Evolutionary conservation across 768 basidiomycete species (phyloP).

Genomic region (Leccinum broughii): DNA sequence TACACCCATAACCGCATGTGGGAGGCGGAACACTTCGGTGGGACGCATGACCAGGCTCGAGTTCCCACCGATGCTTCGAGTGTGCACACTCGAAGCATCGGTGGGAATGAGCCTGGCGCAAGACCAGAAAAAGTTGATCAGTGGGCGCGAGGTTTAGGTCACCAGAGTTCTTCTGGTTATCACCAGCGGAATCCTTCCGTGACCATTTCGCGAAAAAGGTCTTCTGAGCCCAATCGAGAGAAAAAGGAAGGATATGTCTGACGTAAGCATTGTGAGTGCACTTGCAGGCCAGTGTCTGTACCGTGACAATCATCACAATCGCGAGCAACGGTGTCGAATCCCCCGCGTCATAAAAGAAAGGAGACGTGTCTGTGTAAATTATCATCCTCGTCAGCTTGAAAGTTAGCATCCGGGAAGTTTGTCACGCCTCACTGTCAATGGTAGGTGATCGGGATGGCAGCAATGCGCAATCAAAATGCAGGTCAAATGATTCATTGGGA

Average conservation of each 20-base stretch:
- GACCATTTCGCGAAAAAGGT: not conserved
- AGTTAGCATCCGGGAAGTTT: not conserved
- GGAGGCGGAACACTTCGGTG: conserved; percentile 1
- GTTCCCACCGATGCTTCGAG: too few relatives aligned
- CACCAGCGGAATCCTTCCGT: conserved; percentile 9
- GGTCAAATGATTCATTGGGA: not conserved
- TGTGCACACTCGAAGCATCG: too few relatives aligned
- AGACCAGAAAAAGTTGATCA: not conserved
- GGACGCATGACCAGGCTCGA: conserved; percentile 1
- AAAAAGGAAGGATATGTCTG: not conserved
- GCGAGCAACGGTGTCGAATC: not conserved
- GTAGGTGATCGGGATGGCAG: not conserved
- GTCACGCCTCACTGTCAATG: not conserved
- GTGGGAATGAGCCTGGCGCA: too few relatives aligned
- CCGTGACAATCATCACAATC: not conserved
- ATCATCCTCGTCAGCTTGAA: not conserved
- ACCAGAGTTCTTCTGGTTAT: conserved; percentile 4
- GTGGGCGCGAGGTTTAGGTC: too few relatives aligned
- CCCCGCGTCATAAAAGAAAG: not conserved
- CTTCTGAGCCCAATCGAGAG: not conserved
- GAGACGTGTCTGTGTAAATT: not conserved
- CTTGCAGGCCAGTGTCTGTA: too few relatives aligned
- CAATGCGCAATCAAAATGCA: not conserved
- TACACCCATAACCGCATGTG: conserved; percentile 7
- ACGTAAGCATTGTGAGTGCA: not conserved